Evolutionary conservation across 768 basidiomycete genomes (phyloP).

Genomic region (Brasilioporus rufonigricans): DNA sequence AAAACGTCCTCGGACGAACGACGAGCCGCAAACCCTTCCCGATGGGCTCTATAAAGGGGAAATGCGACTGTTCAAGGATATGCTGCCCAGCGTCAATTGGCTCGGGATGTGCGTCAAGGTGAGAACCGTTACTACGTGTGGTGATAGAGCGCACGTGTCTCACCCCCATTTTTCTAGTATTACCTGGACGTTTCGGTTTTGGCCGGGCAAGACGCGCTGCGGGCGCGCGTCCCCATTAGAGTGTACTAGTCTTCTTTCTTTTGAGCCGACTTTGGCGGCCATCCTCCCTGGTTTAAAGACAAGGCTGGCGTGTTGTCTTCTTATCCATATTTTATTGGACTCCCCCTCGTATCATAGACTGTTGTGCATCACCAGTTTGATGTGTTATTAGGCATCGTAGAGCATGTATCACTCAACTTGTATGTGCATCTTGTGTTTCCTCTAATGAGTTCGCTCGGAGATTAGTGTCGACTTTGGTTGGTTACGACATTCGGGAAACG

Average conservation of each 20-base stretch:
- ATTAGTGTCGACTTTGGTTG: too few relatives aligned
- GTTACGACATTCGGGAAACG: background rate
- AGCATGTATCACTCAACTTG: constrained; percentile 2
- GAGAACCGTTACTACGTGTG: constrained; percentile 15
- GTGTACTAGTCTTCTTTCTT: constrained; percentile 41
- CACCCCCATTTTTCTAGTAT: constrained; percentile 43
- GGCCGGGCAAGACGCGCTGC: constrained; percentile 58
- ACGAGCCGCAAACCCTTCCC: constrained; percentile 50
- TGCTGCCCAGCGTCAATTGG: constrained; percentile 69
- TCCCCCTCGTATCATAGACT: constrained; percentile 1
- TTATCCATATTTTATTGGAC: constrained; percentile 1
- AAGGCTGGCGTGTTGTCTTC: background rate
- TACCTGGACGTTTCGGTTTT: constrained; percentile 71
- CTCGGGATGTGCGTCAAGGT: constrained; percentile 68
- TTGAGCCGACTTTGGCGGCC: background rate
- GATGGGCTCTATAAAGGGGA: constrained; percentile 68
- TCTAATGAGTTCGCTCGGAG: background rate
- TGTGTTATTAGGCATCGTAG: constrained; percentile 10
- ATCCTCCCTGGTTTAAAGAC: background rate
- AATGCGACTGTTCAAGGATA: constrained; percentile 51
- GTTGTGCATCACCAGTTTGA: background rate
- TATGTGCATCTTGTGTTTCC: background rate
- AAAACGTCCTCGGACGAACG: constrained; percentile 55
- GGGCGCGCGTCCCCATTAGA: constrained; percentile 60
- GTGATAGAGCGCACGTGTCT: constrained; percentile 11